Base-by-base conservation (phyloP, 2,329 filamentous ascomycete genomes). In the Blastomyces gilchristii region DNA sequence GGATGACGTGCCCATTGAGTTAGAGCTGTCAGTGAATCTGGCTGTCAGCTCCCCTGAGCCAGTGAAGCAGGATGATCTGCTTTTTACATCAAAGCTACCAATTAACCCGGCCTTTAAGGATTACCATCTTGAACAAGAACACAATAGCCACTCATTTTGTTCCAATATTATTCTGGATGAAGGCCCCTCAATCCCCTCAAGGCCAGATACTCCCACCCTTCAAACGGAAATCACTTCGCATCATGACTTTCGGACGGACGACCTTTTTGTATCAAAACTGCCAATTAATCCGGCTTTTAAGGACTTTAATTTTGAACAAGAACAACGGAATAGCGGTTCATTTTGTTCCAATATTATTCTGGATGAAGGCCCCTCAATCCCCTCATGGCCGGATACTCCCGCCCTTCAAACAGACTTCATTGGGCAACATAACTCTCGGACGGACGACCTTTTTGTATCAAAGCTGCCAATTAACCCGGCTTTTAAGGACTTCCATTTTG, bases 11-110 rank as follows among this genome's bases (percentile, higher is more conserved):
- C 50, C 60, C 69, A 53, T 74, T 72, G 66, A 69, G 50, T 73
- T 72, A 9, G 66, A 69, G 4, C 67, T 75, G n/a, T 72, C 72
- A 7, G 72, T 75, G 31, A 74, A 75, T 25, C 72, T 72, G 18
- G 69, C 72, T 25, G 62, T 60, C 28, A 41, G 57, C 14, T 39
- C 16, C 14, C 39, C 47, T 67, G 18, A 63, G 58, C 34, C 57
- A 22, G 34, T 9, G 18, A 31, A 39, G 22, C 31, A 56, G 16
- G 31, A 56, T 56, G 31, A 39, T 6, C 16, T 37, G 18, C 31
- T 61, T 68, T 57, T 74, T 71, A 53, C n/a, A 31, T 62, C 59
- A 39, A 34, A 31, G 6, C 49, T 62, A 41, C 63, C 61, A 18
- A 63, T 63, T 53, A 64, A 63, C 43, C 63, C 63, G 22, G 63